Evolutionary conservation across 2,329 filamentous ascomycete genomes (phyloP), one percentile per base, ranked within the genome.

Genomic region (Colletotrichum melonis): DNA sequence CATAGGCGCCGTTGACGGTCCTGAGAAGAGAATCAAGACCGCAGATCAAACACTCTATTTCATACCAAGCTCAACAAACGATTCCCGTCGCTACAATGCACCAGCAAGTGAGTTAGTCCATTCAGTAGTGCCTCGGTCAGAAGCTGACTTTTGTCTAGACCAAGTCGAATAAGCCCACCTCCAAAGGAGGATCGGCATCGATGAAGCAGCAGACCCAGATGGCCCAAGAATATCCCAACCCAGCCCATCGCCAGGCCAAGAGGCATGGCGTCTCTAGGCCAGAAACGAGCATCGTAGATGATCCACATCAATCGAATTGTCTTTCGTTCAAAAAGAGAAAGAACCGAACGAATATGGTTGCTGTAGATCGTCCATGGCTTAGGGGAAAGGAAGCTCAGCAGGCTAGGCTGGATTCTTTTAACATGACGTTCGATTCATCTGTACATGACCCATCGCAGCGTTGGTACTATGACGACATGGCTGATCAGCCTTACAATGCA

Each of bases 71-170:
- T 19, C 9, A 63, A 22, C 28, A 26, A 6, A 54, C 6, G 16
- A 5, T 1, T 7, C 28, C 2, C 16, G 11, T n/a, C 26, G 5
- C 46, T 12, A 35, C 0, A n/a, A 54, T 35, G 22, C 11, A 38
- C 22, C 46, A 63, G 14, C n/a, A 54, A n/a, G 62, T 63, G 11
- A 52, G 46, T n/a, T 14, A 7, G 4, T 12, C 11, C 35, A 7
- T 1, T 5, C n/a, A 38, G 1, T 28, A 4, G n/a, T 35, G 4
- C 5, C n/a, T 5, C 2, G 4, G 1, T 11, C 3, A 5, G 7
- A 63, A 19, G n/a, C 28, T 63, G 14, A 63, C 8, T 12, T n/a
- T 4, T 14, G 24, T 26, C n/a, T 19, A 52, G 62, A 3, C 7
- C 7, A n/a, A 22, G 28, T 22, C 26, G 6, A 12, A 35, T 14